Evolutionary conservation across 805 yeast genomes (phyloP), one percentile per base, ranked within the genome.

Genomic region (Pichia nakasei): DNA sequence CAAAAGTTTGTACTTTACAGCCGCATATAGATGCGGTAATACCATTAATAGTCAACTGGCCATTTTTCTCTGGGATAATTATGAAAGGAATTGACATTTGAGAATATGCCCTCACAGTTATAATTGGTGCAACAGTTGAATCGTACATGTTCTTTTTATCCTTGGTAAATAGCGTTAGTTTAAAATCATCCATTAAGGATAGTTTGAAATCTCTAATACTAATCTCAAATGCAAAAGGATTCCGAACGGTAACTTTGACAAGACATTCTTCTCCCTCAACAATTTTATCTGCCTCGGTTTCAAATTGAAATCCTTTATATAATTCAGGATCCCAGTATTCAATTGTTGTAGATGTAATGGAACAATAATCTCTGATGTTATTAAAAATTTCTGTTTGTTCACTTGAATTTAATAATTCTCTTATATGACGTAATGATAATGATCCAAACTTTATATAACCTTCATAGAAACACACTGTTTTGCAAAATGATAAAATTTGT

Each of bases 161-260:
- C 3, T 35, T n/a, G 2, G 41, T 22, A 9, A 11, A 12, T 5
- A 41, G 22, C 47, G 58, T 54, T 44, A 57, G 9, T 7, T 60
- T 48, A 17, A 64, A 57, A 7, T 48, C 42, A 21, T 52, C 59
- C 1, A 50, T 42, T 5, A 64, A 53, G 5, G 54, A 50, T 2
- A 82, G 61, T 33, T 63, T 54, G 3, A 82, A 55, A 26, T 72
- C 72, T 18, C 68, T 66, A 5, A 89, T 63, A 33, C 76, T 80
- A 13, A 89, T 64, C 35, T 82, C 86, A 59, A 85, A 86, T 6
- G 75, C 74, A 63, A 78, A 86, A 9, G 96, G 95, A 57, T 91
- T 91, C 55, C 83, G 88, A 9, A 89, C 54, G 3, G 68, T 64
- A 2, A 85, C 64, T 6, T 66, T 57, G 17, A 84, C 65, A 45